phyloP scores from a whole-genome alignment of 2,329 filamentous ascomycete genomes.

The Aspergillus sp. region DNA sequence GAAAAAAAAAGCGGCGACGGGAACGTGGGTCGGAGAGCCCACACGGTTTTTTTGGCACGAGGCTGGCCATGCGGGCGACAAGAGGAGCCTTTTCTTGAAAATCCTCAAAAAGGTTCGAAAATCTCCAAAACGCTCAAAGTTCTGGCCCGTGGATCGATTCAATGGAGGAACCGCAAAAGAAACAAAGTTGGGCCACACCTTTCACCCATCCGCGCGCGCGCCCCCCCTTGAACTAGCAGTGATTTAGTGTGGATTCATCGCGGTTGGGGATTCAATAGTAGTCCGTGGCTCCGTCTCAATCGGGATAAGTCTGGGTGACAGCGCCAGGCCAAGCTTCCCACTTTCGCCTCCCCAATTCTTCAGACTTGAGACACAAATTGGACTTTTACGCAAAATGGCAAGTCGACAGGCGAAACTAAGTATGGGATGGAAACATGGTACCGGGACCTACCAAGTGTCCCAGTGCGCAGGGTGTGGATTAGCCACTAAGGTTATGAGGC shows the following conservation, averaged over 20 bases:
- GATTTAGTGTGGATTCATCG: neutral
- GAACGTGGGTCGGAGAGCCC: constrained; percentile 8
- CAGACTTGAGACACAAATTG: neutral
- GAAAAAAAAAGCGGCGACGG: neutral
- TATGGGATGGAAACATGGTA: neutral
- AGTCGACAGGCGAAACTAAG: constrained; percentile 1
- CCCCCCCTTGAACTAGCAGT: neutral
- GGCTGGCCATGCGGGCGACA: constrained; percentile 11
- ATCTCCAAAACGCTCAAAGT: constrained; percentile 3
- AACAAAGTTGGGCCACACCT: neutral
- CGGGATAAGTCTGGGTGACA: constrained; percentile 7
- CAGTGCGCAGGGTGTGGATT: neutral
- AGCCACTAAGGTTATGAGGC: constrained; percentile 11
- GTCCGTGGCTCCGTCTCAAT: neutral
- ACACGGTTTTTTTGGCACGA: constrained; percentile 12
- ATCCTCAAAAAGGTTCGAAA: too few relatives aligned
- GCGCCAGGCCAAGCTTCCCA: constrained; percentile 4
- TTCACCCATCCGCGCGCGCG: neutral
- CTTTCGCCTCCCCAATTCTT: constrained; percentile 2
- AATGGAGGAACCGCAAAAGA: neutral
- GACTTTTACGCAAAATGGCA: constrained; percentile 3
- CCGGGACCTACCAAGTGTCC: neutral
- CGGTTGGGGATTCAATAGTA: constrained; percentile 4
- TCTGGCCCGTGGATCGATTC: constrained; percentile 10
- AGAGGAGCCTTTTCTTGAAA: neutral